Conservation (phyloP, 108 stramenopile genomes). For the Pseudonitzschia pungens region DNA sequence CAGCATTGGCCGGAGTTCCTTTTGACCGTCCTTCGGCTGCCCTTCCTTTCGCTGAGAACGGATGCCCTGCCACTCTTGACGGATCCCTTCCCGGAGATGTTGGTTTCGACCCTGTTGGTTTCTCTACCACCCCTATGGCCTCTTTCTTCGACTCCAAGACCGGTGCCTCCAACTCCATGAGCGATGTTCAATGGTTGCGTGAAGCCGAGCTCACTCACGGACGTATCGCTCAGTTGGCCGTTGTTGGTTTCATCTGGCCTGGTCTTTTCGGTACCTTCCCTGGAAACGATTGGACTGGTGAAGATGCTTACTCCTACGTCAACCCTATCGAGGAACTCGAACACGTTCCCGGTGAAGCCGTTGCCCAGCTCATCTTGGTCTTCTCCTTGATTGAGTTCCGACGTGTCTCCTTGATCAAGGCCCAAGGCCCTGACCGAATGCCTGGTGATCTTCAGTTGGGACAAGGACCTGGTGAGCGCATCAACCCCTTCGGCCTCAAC, state of each 20-base stretch:
- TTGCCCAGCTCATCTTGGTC: slow-evolving; percentile 85
- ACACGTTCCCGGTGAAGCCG: slow-evolving; percentile 78
- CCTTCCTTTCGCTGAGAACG: slow-evolving; percentile 74
- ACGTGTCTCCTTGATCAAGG: slow-evolving; percentile 84
- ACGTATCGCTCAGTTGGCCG: slow-evolving; percentile 96
- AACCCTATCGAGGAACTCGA: slow-evolving; percentile 91
- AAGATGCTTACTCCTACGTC: slow-evolving; percentile 87
- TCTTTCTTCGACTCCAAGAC: slow-evolving; percentile 62
- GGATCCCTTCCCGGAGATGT: slow-evolving; percentile 91
- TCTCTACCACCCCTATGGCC: slow-evolving; percentile 79
- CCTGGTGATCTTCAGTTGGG: slow-evolving; percentile 90
- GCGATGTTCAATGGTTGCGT: slow-evolving; percentile 86
- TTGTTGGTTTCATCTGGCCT: slow-evolving; percentile 94
- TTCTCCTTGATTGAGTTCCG: slow-evolving; percentile 84
- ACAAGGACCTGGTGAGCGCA: slow-evolving; percentile 81
- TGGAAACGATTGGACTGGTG: slow-evolving; percentile 90
- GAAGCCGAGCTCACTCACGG: slow-evolving; percentile 98
- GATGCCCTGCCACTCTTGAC: slow-evolving; percentile 83
- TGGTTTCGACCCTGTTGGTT: slow-evolving; percentile 96
- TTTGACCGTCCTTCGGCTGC: slow-evolving; percentile 64
- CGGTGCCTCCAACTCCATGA: slow-evolving; percentile 46
- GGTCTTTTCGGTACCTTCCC: slow-evolving; percentile 93
- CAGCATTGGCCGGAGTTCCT: slow-evolving; percentile 3
- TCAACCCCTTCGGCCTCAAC: slow-evolving; percentile 93
- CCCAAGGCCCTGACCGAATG: slow-evolving; percentile 66